Evolutionary conservation across 345 rosid genomes (phyloP).

Genomic region (Xanthoceras sorbifolium): DNA sequence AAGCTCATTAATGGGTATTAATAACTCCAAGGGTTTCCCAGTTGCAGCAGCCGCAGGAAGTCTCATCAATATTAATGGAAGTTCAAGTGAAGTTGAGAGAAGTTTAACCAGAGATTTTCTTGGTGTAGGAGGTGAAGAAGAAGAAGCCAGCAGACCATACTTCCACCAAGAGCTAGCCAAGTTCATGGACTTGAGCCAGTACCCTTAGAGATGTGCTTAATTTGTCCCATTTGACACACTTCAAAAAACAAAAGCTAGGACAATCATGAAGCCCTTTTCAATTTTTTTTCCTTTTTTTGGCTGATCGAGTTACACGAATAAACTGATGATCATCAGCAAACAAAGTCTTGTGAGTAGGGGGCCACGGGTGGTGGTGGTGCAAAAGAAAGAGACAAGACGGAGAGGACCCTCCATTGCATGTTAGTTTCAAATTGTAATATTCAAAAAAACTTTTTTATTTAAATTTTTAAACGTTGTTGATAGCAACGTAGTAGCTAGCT

Average conservation of each 20-base stretch:
- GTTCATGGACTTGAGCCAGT: slow-evolving; percentile 29
- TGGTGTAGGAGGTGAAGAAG: slow-evolving; percentile 40
- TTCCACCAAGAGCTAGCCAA: slow-evolving; percentile 31
- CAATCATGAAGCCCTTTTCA: slow-evolving; percentile 5
- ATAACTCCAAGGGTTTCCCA: slow-evolving; percentile 11
- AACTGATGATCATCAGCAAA: background rate
- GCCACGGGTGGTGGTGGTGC: slow-evolving; percentile 12
- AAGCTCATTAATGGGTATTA: slow-evolving; percentile 1
- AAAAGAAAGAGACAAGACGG: slow-evolving; percentile 11
- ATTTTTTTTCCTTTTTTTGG: no score
- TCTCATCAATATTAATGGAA: slow-evolving; percentile 5
- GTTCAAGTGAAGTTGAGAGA: slow-evolving; percentile 29
- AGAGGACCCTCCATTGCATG: slow-evolving; percentile 20
- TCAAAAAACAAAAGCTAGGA: background rate
- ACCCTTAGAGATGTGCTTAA: background rate
- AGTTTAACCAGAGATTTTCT: slow-evolving; percentile 46
- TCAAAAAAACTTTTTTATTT: background rate
- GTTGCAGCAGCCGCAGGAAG: slow-evolving; percentile 11
- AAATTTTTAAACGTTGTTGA: slow-evolving; percentile 8
- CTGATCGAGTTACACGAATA: slow-evolving; percentile 6
- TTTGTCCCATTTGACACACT: background rate
- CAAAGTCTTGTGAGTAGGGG: background rate
- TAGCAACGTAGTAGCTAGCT: background rate
- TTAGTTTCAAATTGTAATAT: slow-evolving; percentile 4
- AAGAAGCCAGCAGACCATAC: slow-evolving; percentile 27